Evolutionary conservation across 2,329 filamentous ascomycete genomes (phyloP).

Genomic region (Neophaeococcomyces aloes): DNA sequence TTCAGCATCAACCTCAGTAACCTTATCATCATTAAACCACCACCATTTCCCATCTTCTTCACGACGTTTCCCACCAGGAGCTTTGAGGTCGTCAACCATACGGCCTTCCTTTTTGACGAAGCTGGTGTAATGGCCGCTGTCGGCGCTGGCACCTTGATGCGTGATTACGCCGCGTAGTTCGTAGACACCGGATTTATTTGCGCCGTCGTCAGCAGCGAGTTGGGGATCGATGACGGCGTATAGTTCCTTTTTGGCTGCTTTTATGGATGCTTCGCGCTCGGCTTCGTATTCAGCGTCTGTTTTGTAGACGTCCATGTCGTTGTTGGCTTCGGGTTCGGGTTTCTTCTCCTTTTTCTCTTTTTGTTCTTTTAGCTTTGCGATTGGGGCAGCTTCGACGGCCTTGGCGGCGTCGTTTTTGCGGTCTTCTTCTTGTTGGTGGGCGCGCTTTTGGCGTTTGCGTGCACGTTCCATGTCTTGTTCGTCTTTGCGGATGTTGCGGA

Average conservation of each 20-base stretch:
- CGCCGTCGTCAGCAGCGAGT: conserved; percentile 64
- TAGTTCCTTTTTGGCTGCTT: conserved; percentile 79
- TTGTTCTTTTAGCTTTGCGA: conserved; percentile 39
- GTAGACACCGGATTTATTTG: conserved; percentile 90
- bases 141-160: conserved; percentile 90
- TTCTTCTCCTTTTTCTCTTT: conserved; percentile 44
- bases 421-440: conserved; percentile 46
- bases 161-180: conserved; percentile 90
- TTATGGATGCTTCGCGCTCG: conserved; percentile 64
- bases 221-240: conserved; percentile 64
- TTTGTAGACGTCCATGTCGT: conserved; percentile 71
- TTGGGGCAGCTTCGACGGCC: conserved; percentile 28
- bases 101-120: conserved; percentile 86
- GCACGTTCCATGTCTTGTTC: conserved; percentile 86
- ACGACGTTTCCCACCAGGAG: conserved; percentile 55
- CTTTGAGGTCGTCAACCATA: conserved; percentile 54
- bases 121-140: conserved; percentile 95
- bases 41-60: conserved; percentile 94
- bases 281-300: conserved; percentile 87
- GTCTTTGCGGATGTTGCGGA: conserved; percentile 89
- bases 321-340: conserved; percentile 60
- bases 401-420: conserved; percentile 31
- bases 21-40: conserved; percentile 99
- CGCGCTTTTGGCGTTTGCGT: conserved; percentile 79
- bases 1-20: conserved; percentile 79